Percentiles rank a stretch among this genome's conserved stretches.
These are phyloP conservation scores for Poteriospumella lacustris DNA, from an alignment of 108 stramenopile genomes.

Conservation along the genomic window DNA sequence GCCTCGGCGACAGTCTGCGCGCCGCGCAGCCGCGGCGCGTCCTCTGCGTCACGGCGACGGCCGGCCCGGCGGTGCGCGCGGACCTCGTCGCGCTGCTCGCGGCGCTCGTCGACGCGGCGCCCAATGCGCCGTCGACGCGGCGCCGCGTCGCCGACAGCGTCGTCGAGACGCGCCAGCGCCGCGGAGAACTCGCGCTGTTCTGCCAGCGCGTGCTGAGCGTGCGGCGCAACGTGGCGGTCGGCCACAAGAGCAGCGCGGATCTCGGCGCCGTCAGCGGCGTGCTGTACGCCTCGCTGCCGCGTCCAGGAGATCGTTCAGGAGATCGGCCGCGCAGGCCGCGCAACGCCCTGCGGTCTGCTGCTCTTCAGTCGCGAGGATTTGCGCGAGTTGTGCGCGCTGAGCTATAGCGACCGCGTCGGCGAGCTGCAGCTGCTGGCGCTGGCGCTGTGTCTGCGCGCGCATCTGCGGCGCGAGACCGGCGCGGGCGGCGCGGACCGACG, in stretches of 20 bases:
- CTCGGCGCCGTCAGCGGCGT: slow-evolving; percentile 83
- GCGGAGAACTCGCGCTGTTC: background rate
- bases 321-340: slow-evolving; percentile 90
- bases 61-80: background rate
- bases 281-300: slow-evolving; percentile 75
- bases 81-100: background rate
- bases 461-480: too few relatives aligned
- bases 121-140: too few relatives aligned
- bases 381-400: background rate
- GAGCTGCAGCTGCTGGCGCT: background rate
- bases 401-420: background rate
- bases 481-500: too few relatives aligned
- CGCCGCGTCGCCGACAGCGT: too few relatives aligned
- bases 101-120: too few relatives aligned
- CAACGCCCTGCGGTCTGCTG: slow-evolving; percentile 53
- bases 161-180: background rate
- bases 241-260: slow-evolving; percentile 96
- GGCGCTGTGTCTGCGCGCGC: too few relatives aligned
- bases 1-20: background rate
- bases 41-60: slow-evolving; percentile 13
- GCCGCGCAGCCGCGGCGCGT: background rate
- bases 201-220: background rate
- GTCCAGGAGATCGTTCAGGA: slow-evolving; percentile 92
- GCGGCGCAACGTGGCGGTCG: slow-evolving; percentile 91
- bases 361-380: background rate